Conservation (phyloP, 768 basidiomycete species). For the Lactarius hatsudake region DNA sequence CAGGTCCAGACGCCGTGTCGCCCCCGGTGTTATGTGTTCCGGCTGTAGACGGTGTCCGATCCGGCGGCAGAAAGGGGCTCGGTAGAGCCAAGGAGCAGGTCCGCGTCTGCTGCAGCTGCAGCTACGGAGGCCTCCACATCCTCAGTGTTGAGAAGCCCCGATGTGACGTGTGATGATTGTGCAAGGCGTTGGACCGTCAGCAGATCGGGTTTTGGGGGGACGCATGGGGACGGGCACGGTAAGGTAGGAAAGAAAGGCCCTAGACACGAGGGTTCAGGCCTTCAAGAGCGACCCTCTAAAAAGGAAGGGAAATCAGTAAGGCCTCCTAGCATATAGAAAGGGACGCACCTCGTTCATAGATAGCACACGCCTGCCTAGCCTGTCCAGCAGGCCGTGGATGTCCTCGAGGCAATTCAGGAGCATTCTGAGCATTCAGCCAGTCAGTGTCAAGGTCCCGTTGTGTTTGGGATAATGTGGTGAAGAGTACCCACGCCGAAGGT, state of each 20-base stretch:
- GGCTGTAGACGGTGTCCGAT: slow-evolving; percentile 9
- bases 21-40: too few species aligned
- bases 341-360: slow-evolving; percentile 53
- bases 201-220: slow-evolving; percentile 36
- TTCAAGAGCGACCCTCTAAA: slow-evolving; percentile 39
- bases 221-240: background rate
- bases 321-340: background rate
- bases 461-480: background rate
- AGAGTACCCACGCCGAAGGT: slow-evolving; percentile 12
- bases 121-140: background rate
- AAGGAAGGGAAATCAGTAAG: background rate
- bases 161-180: slow-evolving; percentile 28
- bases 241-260: background rate
- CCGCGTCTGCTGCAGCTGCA: too few species aligned
- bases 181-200: background rate
- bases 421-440: slow-evolving; percentile 39
- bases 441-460: background rate
- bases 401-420: slow-evolving; percentile 43
- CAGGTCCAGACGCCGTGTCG: background rate
- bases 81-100: slow-evolving; percentile 7
- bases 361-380: slow-evolving; percentile 49
- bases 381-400: slow-evolving; percentile 51
- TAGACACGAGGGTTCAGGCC: slow-evolving; percentile 31
- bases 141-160: slow-evolving; percentile 21
- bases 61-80: slow-evolving; percentile 31